Percentiles rank a stretch among this genome's conserved stretches.
Evolutionary conservation across 202 grass and related monocot genomes (phyloP).

Genomic region (Musa balbisiana): DNA sequence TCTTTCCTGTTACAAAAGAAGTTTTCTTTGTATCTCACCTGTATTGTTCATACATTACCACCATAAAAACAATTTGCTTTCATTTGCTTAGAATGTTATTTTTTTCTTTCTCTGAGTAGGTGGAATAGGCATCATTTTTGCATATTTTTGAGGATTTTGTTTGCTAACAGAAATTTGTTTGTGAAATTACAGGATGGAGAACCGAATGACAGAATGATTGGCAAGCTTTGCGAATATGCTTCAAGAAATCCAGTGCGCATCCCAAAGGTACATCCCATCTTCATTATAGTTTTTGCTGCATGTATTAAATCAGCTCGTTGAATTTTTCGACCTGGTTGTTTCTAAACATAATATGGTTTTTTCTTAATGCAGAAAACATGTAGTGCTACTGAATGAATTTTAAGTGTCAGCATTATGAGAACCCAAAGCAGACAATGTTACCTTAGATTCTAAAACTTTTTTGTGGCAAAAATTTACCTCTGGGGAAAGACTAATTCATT

Average conservation of each 20-base stretch:
- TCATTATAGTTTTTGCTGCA: background rate
- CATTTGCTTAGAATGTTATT: background rate
- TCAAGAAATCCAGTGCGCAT: slow-evolving; percentile 74
- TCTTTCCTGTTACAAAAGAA: background rate
- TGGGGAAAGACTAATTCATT: too few species aligned
- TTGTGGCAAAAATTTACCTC: too few species aligned
- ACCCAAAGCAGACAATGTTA: too few species aligned
- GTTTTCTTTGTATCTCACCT: background rate
- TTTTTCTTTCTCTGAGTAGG: background rate
- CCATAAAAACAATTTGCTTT: background rate
- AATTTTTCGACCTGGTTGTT: background rate
- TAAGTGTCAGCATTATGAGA: too few species aligned
- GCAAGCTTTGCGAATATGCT: slow-evolving; percentile 88
- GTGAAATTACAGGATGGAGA: slow-evolving; percentile 51
- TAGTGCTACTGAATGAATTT: too few species aligned
- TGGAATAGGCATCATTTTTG: background rate
- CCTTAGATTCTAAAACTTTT: too few species aligned
- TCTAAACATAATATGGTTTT: background rate
- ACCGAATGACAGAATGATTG: slow-evolving; percentile 84
- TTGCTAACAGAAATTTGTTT: slow-evolving; percentile 2
- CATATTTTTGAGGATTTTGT: background rate
- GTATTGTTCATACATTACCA: background rate
- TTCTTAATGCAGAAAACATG: background rate
- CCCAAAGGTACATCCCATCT: slow-evolving; percentile 54
- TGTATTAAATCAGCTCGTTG: background rate